Base-by-base conservation (phyloP, 148 eudicot genomes). In the Silene uniflora region DNA sequence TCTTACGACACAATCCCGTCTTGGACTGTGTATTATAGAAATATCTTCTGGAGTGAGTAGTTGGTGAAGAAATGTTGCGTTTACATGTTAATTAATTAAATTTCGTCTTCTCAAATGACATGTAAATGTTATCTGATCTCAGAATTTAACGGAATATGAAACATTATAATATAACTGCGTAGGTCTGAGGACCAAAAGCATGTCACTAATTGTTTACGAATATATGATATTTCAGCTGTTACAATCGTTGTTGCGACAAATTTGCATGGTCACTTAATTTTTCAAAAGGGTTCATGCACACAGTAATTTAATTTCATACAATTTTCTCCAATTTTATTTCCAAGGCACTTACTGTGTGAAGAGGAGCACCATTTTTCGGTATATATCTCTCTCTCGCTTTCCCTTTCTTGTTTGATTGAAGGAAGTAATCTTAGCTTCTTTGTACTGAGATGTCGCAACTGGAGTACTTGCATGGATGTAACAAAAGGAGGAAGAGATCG, bases 401-500 rank as follows among this genome's bases (percentile, higher is more conserved):
- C 21, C 52, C 19, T 39, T 46, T 49, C 56, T 10, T 7, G 35
- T 32, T 55, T 78, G 47, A 58, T 60, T 47, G 18, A 47, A 22
- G 25, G 52, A 21, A 19, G 19, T 68, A 12, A 2, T 21, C 55
- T n/a, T n/a, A n/a, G n/a, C n/a, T n/a, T n/a, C 27, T 13, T n/a
- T 19, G 59, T 18, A 19, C 17, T 73, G 5, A 27, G 84, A 87
- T 71, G 78, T 69, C 81, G 11, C 84, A 81, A 62, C 54, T 73
- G 68, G 84, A 81, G 71, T 82, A 73, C 75, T 35, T 81, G 47
- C 81, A 73, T 42, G 85, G 86, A 1, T 79, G 88, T 80, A 86
- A 87, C 77, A 93, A 89, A 77, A 91, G 91, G 85, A 89, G 89
- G 78, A 89, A 89, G 75, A 85, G 87, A 12, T 89, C 80, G 10